A percentile compares a stretch with the other conserved stretches of the same genome.
Conservation (phyloP, 495 filamentous ascomycete species). For the Rostrohypoxylon terebratum region DNA sequence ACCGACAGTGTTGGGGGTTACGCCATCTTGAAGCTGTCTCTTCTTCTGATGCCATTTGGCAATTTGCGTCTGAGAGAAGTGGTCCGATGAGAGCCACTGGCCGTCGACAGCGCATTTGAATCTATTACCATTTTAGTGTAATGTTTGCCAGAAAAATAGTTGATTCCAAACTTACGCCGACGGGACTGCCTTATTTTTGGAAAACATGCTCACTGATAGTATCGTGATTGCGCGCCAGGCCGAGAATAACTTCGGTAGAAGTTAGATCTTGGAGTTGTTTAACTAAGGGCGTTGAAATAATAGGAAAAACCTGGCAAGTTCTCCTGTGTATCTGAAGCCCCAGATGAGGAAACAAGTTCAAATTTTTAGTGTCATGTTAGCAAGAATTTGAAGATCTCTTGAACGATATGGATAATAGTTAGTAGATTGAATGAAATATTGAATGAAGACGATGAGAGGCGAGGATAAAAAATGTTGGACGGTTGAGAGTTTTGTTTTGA, state of each 20-base stretch:
- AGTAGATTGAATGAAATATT: not conserved
- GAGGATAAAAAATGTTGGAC: not conserved
- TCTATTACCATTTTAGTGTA: conserved; percentile 44
- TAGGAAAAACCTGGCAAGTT: not conserved
- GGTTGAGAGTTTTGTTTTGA: not conserved
- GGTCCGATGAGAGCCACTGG: conserved; percentile 51
- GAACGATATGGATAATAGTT: not conserved
- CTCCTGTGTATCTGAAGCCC: not conserved
- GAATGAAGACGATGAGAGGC: not conserved
- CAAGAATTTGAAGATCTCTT: not conserved
- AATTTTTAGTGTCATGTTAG: not conserved
- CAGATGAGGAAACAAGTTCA: not conserved
- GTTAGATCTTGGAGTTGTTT: not conserved
- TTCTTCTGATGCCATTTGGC: conserved; percentile 50
- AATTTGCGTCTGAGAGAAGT: conserved; percentile 63
- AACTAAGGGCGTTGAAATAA: not conserved
- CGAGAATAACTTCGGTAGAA: not conserved
- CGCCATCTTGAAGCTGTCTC: conserved; percentile 23
- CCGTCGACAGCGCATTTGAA: conserved; percentile 63
- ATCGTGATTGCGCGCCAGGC: not conserved
- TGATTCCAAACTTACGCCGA: conserved; percentile 19
- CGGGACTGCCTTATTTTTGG: not conserved
- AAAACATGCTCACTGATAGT: conserved; percentile 3
- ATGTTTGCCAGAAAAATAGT: not conserved
- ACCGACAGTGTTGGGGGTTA: conserved; percentile 43